Evolutionary conservation across 805 yeast genomes (phyloP).

Genomic region (Yamadazyma takamatsuzukensis): DNA sequence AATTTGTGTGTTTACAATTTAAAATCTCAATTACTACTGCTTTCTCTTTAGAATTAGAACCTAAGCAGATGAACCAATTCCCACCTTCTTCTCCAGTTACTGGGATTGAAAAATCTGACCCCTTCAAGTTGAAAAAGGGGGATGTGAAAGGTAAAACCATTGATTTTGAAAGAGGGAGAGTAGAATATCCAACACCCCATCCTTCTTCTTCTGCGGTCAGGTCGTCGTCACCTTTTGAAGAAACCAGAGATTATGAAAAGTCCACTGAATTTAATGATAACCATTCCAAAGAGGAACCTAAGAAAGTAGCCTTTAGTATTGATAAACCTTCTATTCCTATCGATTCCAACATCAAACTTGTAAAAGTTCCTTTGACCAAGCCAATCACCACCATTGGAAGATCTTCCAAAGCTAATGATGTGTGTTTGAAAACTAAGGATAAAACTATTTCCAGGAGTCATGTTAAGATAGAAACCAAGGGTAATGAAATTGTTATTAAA

Average conservation of each 20-base stretch:
- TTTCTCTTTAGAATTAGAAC: too few species aligned
- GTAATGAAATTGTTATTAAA: constrained; percentile 44
- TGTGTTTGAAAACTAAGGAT: constrained; percentile 43
- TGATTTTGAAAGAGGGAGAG: constrained; percentile 3
- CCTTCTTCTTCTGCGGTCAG: constrained; percentile 52
- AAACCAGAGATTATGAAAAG: background rate
- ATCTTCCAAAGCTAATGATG: constrained; percentile 59
- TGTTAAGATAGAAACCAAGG: constrained; percentile 44
- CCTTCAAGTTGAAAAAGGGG: constrained; percentile 6
- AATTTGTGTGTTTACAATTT: too few species aligned
- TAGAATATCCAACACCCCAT: constrained; percentile 60
- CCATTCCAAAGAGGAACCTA: constrained; percentile 3
- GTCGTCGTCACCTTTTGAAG: constrained; percentile 41
- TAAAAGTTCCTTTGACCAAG: constrained; percentile 38
- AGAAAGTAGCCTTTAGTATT: constrained; percentile 11
- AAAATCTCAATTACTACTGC: too few species aligned
- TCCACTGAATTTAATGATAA: background rate
- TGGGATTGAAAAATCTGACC: constrained; percentile 21
- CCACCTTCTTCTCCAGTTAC: constrained; percentile 54
- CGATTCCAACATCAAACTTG: constrained; percentile 25
- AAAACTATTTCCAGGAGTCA: constrained; percentile 69
- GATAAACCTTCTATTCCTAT: constrained; percentile 11
- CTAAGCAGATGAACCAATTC: too few species aligned
- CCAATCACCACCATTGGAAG: constrained; percentile 55
- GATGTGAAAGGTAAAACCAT: background rate